Evolutionary conservation across 1,284 basidiomycete species (phyloP).

Genomic region (Rhodotorula mucilaginosa): DNA sequence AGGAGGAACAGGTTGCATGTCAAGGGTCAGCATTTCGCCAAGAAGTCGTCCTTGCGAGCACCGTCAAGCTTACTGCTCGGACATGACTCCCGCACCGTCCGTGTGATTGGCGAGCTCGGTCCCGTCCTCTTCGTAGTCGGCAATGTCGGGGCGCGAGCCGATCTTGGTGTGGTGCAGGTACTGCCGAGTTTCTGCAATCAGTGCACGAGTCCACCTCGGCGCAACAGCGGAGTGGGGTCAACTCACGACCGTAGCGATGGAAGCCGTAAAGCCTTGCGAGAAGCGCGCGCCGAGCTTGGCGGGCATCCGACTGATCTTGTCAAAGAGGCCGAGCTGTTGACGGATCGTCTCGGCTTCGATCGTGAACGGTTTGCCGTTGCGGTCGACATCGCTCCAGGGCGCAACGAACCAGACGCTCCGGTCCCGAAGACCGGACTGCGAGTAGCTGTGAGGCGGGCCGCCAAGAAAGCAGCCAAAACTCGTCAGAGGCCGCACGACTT

Average conservation of each 20-base stretch:
- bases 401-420: slow-evolving; percentile 59
- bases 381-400: slow-evolving; percentile 30
- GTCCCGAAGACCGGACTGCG: slow-evolving; percentile 56
- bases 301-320: slow-evolving; percentile 58
- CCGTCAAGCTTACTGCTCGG: slow-evolving; percentile 53
- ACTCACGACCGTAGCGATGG: slow-evolving; percentile 57
- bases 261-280: slow-evolving; percentile 77
- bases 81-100: slow-evolving; percentile 68
- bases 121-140: slow-evolving; percentile 14
- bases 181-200: neutral
- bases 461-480: no score
- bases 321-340: slow-evolving; percentile 64
- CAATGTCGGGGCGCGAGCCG: slow-evolving; percentile 49
- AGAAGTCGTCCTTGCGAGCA: rapidly evolving
- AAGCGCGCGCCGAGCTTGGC: slow-evolving; percentile 63
- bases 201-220: no score
- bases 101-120: slow-evolving; percentile 57
- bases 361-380: slow-evolving; percentile 45
- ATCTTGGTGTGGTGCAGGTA: slow-evolving; percentile 43
- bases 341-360: slow-evolving; percentile 60
- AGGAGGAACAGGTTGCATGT: no score
- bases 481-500: neutral
- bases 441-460: slow-evolving; percentile 50
- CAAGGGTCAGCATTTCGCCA: no score
- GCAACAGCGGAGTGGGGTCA: neutral